Conservation (phyloP, 1,284 basidiomycete species). For the Sporisorium exsertum region DNA sequence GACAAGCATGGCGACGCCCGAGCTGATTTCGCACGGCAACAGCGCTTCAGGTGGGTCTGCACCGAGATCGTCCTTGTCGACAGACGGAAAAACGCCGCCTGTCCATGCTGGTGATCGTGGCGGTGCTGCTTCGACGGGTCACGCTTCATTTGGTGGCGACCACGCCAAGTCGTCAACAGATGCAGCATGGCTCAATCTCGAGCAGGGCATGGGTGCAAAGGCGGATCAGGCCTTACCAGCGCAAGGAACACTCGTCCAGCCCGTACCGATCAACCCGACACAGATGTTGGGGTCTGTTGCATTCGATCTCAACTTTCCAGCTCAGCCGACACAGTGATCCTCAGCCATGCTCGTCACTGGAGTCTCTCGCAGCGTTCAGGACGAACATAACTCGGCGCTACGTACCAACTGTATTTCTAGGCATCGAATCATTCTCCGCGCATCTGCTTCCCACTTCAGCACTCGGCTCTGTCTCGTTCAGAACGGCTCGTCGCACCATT, state of each 20-base stretch:
- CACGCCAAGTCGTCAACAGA: conserved; percentile 1
- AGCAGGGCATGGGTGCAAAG: neutral
- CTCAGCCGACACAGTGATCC: conserved; percentile 2
- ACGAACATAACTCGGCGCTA: neutral
- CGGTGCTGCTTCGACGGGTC: neutral
- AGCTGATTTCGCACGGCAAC: conserved; percentile 16
- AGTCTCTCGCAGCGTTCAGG: neutral
- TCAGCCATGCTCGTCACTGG: neutral
- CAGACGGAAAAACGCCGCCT: conserved; percentile 39
- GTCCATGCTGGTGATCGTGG: neutral
- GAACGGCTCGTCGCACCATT: conserved; percentile 14
- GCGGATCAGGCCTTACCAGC: neutral
- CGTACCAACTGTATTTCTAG: conserved; percentile 40
- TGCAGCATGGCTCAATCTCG: conserved; percentile 13
- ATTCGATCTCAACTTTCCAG: conserved; percentile 24
- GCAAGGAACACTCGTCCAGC: conserved; percentile 17
- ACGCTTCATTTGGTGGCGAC: neutral
- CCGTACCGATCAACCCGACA: conserved; percentile 27
- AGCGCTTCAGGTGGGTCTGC: conserved; percentile 6
- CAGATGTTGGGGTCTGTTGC: conserved; percentile 20
- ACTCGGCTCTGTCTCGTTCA: neutral
- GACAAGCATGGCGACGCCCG: conserved; percentile 35
- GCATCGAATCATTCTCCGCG: neutral
- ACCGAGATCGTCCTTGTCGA: conserved; percentile 30
- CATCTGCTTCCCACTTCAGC: neutral